Percentiles rank a stretch among this genome's conserved stretches.
phyloP scores from a whole-genome alignment of 2,329 filamentous ascomycete genomes.

The Scopulariopsis brevicaulis region DNA sequence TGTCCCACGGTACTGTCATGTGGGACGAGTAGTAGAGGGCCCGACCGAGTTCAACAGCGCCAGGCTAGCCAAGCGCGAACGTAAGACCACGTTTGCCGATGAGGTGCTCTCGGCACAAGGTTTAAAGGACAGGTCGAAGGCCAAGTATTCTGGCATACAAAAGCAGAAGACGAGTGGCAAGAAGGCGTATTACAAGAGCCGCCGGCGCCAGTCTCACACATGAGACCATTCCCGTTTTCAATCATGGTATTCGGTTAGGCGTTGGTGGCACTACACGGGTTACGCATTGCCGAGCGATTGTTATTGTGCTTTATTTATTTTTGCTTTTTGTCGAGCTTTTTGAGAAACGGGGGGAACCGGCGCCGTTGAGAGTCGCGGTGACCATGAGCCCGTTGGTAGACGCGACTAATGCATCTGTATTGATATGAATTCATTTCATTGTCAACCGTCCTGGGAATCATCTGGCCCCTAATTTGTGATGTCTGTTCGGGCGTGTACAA shows the following conservation, averaged over 20 bases:
- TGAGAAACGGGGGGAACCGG: not conserved
- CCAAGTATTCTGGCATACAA: constrained; percentile 81
- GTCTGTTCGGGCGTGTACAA: no score
- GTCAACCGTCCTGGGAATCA: no score
- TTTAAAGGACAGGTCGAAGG: constrained; percentile 53
- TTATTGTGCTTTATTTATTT: not conserved
- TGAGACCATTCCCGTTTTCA: not conserved
- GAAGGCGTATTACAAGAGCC: constrained; percentile 60
- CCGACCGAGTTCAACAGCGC: constrained; percentile 78
- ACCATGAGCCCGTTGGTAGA: no score
- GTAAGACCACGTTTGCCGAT: constrained; percentile 77
- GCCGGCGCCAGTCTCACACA: not conserved
- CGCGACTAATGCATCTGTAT: no score
- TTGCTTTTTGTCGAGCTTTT: not conserved
- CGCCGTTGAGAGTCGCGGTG: not conserved
- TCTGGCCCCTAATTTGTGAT: no score
- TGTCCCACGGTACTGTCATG: constrained; percentile 73
- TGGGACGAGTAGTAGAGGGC: constrained; percentile 81
- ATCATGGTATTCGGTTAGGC: not conserved
- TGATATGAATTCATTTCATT: no score
- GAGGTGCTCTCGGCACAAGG: constrained; percentile 55
- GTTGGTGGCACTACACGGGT: not conserved
- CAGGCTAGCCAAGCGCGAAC: constrained; percentile 74
- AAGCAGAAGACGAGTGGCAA: constrained; percentile 74
- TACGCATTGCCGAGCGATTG: not conserved